These are phyloP conservation scores for Stellera chamaejasme DNA, from an alignment of 345 rosid genomes.

Conservation along the genomic window DNA sequence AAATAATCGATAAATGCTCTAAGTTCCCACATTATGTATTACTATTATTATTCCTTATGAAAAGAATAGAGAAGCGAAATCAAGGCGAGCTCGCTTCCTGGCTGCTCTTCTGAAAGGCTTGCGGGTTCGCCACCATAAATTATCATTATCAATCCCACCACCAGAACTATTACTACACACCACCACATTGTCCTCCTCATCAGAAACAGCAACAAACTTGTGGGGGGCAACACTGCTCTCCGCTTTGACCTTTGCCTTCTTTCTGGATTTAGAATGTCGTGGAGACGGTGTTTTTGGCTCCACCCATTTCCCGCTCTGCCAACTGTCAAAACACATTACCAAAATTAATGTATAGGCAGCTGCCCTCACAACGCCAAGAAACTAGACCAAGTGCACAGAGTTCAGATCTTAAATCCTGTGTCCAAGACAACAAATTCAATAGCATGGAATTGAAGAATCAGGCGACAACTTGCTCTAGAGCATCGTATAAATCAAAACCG, in stretches of 20 bases:
- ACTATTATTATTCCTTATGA: conserved; percentile 18
- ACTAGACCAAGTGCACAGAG: conserved; percentile 9
- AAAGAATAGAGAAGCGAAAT: conserved; percentile 43
- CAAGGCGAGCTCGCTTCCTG: conserved; percentile 38
- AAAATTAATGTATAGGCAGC: too few species aligned
- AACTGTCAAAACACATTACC: conserved; percentile 27
- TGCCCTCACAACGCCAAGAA: too few species aligned
- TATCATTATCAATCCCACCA: conserved; percentile 32
- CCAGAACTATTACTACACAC: not conserved
- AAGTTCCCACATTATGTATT: not conserved
- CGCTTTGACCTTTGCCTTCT: conserved; percentile 4
- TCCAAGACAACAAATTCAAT: too few species aligned
- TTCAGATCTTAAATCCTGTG: too few species aligned
- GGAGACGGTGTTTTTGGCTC: conserved; percentile 64
- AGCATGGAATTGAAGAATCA: not conserved
- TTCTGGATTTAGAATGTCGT: conserved; percentile 19
- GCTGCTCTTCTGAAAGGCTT: conserved; percentile 65
- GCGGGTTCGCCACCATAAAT: conserved; percentile 52
- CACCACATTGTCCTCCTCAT: conserved; percentile 2
- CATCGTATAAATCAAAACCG: not conserved
- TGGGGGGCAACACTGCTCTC: conserved; percentile 11
- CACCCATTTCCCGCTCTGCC: conserved; percentile 13
- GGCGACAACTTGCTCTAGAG: not conserved
- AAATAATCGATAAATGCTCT: not conserved
- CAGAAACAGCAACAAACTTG: conserved; percentile 9